Conservation (phyloP, 2,329 filamentous ascomycete species). For the Penicillium sp. region DNA sequence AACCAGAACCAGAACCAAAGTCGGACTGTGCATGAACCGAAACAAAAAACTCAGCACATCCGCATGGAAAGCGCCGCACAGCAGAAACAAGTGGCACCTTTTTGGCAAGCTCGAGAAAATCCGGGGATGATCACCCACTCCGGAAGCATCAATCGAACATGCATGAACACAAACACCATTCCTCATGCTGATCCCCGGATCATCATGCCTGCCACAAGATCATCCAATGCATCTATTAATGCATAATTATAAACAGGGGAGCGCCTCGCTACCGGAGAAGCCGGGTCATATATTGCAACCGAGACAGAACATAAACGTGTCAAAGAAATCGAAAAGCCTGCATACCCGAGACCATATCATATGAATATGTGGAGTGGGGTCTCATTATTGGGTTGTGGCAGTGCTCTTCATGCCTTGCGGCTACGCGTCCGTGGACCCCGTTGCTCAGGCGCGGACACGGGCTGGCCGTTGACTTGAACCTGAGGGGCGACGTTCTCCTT, state of each 20-base stretch:
- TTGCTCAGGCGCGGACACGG: constrained; percentile 30
- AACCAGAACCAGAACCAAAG: neutral
- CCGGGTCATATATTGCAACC: constrained; percentile 8
- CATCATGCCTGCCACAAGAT: neutral
- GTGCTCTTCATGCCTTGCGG: constrained; percentile 21
- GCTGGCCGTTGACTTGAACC: constrained; percentile 44
- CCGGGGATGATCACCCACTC: neutral
- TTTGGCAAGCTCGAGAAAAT: neutral
- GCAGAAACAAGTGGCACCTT: neutral
- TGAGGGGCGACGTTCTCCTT: constrained; percentile 37
- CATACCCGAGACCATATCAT: neutral
- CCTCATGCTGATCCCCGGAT: neutral
- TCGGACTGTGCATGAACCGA: constrained; percentile 16
- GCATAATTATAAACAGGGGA: constrained; percentile 21
- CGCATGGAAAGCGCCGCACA: constrained; percentile 3
- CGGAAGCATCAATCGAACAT: no score
- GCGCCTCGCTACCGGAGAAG: neutral
- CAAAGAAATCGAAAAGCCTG: neutral
- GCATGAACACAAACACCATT: no score
- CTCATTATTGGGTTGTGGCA: neutral
- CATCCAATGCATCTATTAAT: constrained; percentile 1
- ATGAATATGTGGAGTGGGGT: neutral
- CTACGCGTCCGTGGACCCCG: constrained; percentile 28
- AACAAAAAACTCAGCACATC: constrained; percentile 6
- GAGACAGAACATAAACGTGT: neutral